Base-by-base conservation (phyloP, 2,329 filamentous ascomycete genomes). In the Pestalotiopsis sp. region DNA sequence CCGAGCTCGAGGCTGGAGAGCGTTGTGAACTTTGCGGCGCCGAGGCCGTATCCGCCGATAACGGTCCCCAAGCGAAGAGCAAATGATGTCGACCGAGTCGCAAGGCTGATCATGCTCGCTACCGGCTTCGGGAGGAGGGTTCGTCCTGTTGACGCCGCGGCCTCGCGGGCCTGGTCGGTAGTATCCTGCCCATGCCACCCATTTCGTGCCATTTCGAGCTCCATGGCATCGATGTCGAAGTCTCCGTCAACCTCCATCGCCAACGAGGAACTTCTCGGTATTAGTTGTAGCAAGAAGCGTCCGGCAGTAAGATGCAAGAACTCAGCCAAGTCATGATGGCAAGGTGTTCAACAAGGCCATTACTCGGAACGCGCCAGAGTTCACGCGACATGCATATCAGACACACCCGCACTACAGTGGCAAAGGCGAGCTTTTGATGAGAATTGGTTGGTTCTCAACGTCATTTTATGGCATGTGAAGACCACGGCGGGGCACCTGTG, bases 91-190 rank as follows among this genome's bases (percentile, higher is more conserved):
- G 89, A 90, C 66, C 87, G 84, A 2, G 89, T 88, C 12, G 88
- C 86, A 59, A 91, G 79, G 72, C 88, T 90, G 67, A 92, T 84
- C 36, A 84, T 85, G 65, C 84, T 86, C 41, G 90, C 90, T 61
- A 91, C 77, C 0, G 88, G 82, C 2, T 79, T 73, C 0, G 90
- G 90, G 0, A 92, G 83, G 20, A 92, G 82, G 12, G 88, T 90
- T 64, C 80, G 76, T 31, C 79, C 78, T 5, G 74, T 70, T 6
- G 72, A 65, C 36, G 74, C 12, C 31, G 70, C 20, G 7, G 69
- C 45, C 25, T 57, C 27, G 14, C 58, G 65, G 14, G 14, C 11
- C 17, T 17, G 40, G 12, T 25, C 20, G 20, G 58, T 31, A 9
- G 7, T 14, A n/a, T 66, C 36, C 9, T 66, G 52, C n/a, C 31